Base-by-base conservation (phyloP, 2,329 filamentous ascomycete genomes). In the Apiospora arundinis region DNA sequence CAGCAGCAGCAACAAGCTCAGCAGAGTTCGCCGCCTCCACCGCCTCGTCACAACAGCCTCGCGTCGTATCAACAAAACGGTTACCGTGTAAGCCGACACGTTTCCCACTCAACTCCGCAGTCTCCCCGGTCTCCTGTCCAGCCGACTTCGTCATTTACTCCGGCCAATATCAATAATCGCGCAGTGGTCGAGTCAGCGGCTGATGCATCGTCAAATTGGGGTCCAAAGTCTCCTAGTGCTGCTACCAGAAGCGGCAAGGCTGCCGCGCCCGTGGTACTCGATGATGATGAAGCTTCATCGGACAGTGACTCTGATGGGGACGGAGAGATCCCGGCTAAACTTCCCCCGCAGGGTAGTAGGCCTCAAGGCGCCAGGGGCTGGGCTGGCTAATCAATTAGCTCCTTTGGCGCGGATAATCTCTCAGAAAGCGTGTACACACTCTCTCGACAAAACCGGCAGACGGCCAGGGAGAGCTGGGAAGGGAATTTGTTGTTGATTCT, bases 21-120 rank as follows among this genome's bases (percentile, higher is more conserved):
- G 52, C 68, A 70, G 46, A 45, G 56, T 16, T 49, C 72, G 2
- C 25, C 70, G 21, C 67, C 14, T 1, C 23, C 46, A 14, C 46
- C 28, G 42, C 25, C 32, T 2, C 60, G 63, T 16, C 68, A 72
- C 25, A 75, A 75, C 28, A 80, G 78, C 40, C 76, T 80, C 4
- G 78, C 77, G 0, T 76, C 77, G 0, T 70, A 75, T 11, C 78
- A 80, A 68, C 74, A 74, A 4, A 78, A 78, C 67, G 79, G 78
- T 9, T 80, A 80, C 25, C 75, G 77, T 5, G 74, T 80, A 23
- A 78, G 77, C 8, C 78, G 78, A 1, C 78, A 80, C 45, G 69
- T 74, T 32, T 32, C 73, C 2, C 65, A 45, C 23, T 67, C 65
- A 40, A 18, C 21, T 8, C 40, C 56, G 8, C 40, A 67, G 65